Base-by-base conservation (phyloP, 2,329 filamentous ascomycete species). In the Uncinocarpus reesii region DNA sequence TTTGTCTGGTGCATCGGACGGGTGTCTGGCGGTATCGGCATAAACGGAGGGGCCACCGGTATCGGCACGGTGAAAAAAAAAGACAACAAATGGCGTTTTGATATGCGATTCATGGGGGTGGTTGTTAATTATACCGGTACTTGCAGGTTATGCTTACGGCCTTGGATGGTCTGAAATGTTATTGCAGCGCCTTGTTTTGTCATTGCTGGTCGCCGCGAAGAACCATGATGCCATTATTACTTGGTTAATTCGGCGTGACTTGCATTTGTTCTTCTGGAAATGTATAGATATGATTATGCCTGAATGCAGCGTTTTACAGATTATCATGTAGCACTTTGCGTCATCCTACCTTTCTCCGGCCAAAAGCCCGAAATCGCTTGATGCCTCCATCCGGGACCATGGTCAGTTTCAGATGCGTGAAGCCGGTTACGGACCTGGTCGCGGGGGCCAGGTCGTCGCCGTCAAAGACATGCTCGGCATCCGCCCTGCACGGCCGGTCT, bases 361-460 rank as follows among this genome's bases (percentile, higher is more conserved):
- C 86, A 64, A 85, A 81, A 1, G 90, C 79, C 38, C 87, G 78
- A 55, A 95, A 76, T 55, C 89, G 74, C 78, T 94, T 95, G 2
- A 95, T 84, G 20, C 90, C 89, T 28, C 90, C 89, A 65, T 96
- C 89, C 0, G 90, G 90, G 57, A 95, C 86, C 63, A 95, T 92
- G 28, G 86, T 84, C 63, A 96, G 72, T 75, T 94, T 95, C 18
- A 89, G 80, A 68, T 92, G 88, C 10, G 84, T 87, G 60, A 86
- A 84, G 81, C 77, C 52, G 85, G 75, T 51, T 72, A 72, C 6
- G 79, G 83, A 84, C 79, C 86, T 35, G 86, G 86, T 64, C 88
- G 89, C 58, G 85, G 48, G 11, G 49, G 53, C 6, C 38, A 56
- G 7, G 54, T 56, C 41, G 7, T 60, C 57, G 0, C 58, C 61